phyloP scores from a whole-genome alignment of 441 rosid genomes.

The Adansonia gregorii region DNA sequence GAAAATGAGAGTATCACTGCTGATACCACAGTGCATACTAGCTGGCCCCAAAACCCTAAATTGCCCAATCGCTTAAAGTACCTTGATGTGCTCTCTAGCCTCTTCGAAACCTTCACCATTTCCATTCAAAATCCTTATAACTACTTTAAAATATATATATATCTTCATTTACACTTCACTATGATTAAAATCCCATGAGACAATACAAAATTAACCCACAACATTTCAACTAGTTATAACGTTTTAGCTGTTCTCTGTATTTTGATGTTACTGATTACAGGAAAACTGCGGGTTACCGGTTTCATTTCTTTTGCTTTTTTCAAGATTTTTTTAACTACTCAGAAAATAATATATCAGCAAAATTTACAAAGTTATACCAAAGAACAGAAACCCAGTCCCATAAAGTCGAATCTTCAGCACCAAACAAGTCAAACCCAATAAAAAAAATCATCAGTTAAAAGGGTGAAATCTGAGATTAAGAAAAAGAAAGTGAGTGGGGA shows the following conservation, averaged over 20 bases:
- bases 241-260: constrained; percentile 7
- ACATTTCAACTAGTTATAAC: neutral
- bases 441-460: neutral
- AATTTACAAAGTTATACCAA: neutral
- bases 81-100: constrained; percentile 86
- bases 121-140: constrained; percentile 18
- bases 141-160: neutral
- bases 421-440: constrained; percentile 4
- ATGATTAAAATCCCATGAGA: neutral
- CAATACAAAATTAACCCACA: constrained; percentile 1
- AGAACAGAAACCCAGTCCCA: neutral
- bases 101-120: constrained; percentile 75
- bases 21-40: constrained; percentile 78
- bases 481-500: constrained; percentile 2
- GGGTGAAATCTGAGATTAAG: neutral
- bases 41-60: constrained; percentile 97
- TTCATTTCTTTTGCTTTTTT: neutral
- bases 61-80: constrained; percentile 88
- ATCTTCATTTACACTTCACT: neutral
- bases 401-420: constrained; percentile 11
- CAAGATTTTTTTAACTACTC: neutral
- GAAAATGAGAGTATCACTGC: constrained; percentile 91
- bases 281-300: neutral
- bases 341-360: neutral
- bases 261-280: neutral